These are phyloP conservation scores for Elsinoe arachidis DNA, from an alignment of 2,329 filamentous ascomycete species.

Conservation along the genomic window DNA sequence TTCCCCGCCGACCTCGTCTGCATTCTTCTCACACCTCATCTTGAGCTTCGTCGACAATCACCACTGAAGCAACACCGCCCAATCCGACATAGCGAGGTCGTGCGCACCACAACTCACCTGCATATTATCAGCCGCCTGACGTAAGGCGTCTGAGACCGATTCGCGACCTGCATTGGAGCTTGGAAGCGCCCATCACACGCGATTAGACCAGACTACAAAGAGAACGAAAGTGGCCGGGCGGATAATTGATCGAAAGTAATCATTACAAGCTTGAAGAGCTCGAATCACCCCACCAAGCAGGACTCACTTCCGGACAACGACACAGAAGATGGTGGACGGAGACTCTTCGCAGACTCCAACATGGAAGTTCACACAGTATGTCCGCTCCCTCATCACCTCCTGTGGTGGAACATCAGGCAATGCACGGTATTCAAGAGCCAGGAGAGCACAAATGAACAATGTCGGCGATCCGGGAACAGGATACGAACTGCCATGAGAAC, in stretches of 20 bases:
- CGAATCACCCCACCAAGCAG: neutral
- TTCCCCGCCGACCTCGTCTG: neutral
- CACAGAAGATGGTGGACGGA: constrained; percentile 81
- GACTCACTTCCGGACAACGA: neutral
- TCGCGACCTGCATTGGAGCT: constrained; percentile 2
- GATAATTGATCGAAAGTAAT: neutral
- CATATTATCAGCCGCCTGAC: constrained; percentile 12
- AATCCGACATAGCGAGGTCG: neutral
- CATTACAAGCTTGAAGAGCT: neutral
- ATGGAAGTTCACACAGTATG: constrained; percentile 99
- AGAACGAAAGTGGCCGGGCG: neutral
- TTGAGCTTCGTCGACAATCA: neutral
- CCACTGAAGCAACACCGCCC: neutral
- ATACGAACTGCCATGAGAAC: no score
- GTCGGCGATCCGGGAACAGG: no score
- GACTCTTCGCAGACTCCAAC: constrained; percentile 69
- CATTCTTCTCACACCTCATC: constrained; percentile 4
- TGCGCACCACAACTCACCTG: constrained; percentile 3
- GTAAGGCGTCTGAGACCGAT: constrained; percentile 9
- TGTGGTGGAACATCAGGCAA: neutral
- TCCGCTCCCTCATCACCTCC: constrained; percentile 14
- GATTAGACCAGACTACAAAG: neutral
- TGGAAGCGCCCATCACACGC: neutral
- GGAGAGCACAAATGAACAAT: neutral
- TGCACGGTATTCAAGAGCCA: constrained; percentile 1